Base-by-base conservation (phyloP, 495 filamentous ascomycete species). In the Penicillium arizonense region DNA sequence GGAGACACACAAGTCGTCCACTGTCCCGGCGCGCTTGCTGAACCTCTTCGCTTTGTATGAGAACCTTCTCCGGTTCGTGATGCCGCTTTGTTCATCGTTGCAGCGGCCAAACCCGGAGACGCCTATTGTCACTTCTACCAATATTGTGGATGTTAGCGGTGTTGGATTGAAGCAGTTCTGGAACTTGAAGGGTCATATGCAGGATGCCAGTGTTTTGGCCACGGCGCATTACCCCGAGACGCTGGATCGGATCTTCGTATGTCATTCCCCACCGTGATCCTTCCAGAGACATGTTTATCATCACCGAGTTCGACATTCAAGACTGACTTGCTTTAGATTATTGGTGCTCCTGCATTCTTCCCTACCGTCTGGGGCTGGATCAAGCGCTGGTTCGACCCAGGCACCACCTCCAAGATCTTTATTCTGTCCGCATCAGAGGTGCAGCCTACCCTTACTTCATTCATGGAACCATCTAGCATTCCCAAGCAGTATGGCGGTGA, bases 301-400 rank as follows among this genome's bases (percentile, higher is more conserved):
- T 30, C 2, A 7, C 23, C 4, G 23, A 24, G 23, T 24, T 24
- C 23, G 5, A 24, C 5, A 7, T 16, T 36, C 7, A n/a, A 28
- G 39, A 53, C 26, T 44, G 59, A 58, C 18, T 28, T 41, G 18
- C 50, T 57, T 28, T 62, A 89, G 80, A 89, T 96, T 62, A 88
- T 96, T 54, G 90, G 90, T 40, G 91, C 91, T 1, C 91, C 91
- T 4, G 77, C 82, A 38, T 96, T 95, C 79, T 96, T 96, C 74
- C 88, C 88, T 26, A 95, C 91, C 10, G 89, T 96, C 45, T 96
- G 91, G 91, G 82, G 87, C 56, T 96, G 91, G 91, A 87, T 95
- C 71, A 95, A 96, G 76, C 84, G 86, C 63, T 96, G 91, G 91
- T 96, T 96, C 65, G 91, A 96, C 71, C 91, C 91, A 23, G 87